phyloP scores from a whole-genome alignment of 2,329 filamentous ascomycete genomes.

The Sphaerulina vaccinii region DNA sequence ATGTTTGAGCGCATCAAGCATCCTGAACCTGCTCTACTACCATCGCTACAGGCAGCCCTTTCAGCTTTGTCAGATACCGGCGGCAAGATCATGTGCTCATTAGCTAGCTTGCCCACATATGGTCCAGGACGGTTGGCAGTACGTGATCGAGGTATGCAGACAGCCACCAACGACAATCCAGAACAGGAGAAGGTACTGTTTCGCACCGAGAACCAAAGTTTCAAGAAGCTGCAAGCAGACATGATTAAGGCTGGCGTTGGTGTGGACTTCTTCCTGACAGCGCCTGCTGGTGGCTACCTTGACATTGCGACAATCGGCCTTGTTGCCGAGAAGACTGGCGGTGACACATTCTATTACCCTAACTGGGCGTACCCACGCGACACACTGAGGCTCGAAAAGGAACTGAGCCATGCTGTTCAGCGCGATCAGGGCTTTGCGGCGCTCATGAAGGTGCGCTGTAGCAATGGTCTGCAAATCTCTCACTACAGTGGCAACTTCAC shows the following conservation, averaged over 20 bases:
- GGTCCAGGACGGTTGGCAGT: slow-evolving; percentile 82
- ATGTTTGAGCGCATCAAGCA: slow-evolving; percentile 88
- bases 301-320: slow-evolving; percentile 92
- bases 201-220: slow-evolving; percentile 82
- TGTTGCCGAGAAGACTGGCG: slow-evolving; percentile 83
- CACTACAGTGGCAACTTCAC: slow-evolving; percentile 96
- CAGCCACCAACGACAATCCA: slow-evolving; percentile 73
- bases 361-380: slow-evolving; percentile 91
- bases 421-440: slow-evolving; percentile 94
- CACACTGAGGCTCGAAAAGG: slow-evolving; percentile 75
- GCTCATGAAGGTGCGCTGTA: slow-evolving; percentile 97
- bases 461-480: slow-evolving; percentile 88
- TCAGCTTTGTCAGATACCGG: slow-evolving; percentile 83
- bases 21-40: slow-evolving; percentile 83
- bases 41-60: slow-evolving; percentile 78
- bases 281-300: slow-evolving; percentile 84
- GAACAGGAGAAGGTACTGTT: slow-evolving; percentile 92
- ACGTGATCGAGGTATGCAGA: slow-evolving; percentile 83
- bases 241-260: slow-evolving; percentile 86
- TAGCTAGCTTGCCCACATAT: slow-evolving; percentile 86
- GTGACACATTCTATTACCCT: slow-evolving; percentile 94
- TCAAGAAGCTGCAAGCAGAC: slow-evolving; percentile 81
- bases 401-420: slow-evolving; percentile 81
- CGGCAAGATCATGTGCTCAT: slow-evolving; percentile 85
- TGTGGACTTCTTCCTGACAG: slow-evolving; percentile 90